Evolutionary conservation across 352 stramenopile genomes (phyloP).

Genomic region (Phytophthora pistaciae): DNA sequence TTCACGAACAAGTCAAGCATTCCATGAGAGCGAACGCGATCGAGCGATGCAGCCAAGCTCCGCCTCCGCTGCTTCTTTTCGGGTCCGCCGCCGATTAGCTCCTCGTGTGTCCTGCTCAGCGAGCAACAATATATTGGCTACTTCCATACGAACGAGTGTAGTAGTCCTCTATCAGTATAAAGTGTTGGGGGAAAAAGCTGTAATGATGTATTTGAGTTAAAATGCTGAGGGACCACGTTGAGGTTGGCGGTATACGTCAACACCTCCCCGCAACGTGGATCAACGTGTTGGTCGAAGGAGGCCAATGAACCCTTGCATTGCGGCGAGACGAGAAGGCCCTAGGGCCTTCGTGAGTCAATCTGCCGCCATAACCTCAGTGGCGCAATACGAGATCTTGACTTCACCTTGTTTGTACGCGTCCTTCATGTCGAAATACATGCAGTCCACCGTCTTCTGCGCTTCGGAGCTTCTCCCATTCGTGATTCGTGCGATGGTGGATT

Average conservation of each 20-base stretch:
- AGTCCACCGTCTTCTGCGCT: background rate
- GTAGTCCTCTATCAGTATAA: no score
- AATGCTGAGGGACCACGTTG: background rate
- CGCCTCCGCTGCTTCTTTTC: constrained; percentile 1
- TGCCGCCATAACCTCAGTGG: background rate
- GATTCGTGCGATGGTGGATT: background rate
- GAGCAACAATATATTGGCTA: no score
- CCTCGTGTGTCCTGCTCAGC: constrained; percentile 10
- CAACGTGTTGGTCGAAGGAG: background rate
- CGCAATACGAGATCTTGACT: background rate
- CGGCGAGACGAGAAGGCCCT: background rate
- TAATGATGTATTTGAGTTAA: no score
- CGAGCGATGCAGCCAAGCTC: constrained; percentile 4
- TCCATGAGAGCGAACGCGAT: no score
- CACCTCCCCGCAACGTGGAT: background rate
- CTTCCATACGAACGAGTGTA: no score
- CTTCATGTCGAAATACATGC: background rate
- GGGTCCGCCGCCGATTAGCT: constrained; percentile 25
- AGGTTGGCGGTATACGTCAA: background rate
- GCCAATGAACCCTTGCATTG: background rate
- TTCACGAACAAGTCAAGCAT: no score
- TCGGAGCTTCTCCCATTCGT: background rate
- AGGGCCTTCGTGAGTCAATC: background rate
- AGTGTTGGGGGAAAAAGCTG: no score
- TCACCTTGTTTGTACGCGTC: background rate